A percentile compares a stretch with the other conserved stretches of the same genome.
Evolutionary conservation across 306 rosid species (phyloP).

Genomic region (Gillenia trifoliata): DNA sequence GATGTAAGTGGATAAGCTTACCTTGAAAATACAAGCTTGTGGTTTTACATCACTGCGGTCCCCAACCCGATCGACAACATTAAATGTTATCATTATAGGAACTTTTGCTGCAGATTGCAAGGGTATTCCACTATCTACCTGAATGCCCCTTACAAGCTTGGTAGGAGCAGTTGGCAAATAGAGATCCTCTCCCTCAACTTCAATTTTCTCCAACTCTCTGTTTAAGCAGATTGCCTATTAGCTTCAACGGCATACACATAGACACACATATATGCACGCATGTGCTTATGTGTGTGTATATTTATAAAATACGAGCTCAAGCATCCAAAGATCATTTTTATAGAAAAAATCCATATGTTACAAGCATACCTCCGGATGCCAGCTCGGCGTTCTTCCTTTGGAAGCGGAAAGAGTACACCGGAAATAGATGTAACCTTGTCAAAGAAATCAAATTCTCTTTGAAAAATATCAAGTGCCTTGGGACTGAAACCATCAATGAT

Average conservation of each 20-base stretch:
- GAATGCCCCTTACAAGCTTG: conserved; percentile 88
- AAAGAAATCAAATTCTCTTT: conserved; percentile 91
- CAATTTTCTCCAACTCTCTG: conserved; percentile 94
- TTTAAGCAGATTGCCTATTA: conserved; percentile 16
- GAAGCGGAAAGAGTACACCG: conserved; percentile 73
- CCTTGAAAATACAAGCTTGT: conserved; percentile 98
- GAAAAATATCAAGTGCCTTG: conserved; percentile 74
- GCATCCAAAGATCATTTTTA: not conserved
- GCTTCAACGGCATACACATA: conserved; percentile 3
- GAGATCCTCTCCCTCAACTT: conserved; percentile 79
- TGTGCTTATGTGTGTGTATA: not conserved
- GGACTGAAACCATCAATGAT: conserved; percentile 74
- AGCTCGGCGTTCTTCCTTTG: conserved; percentile 91
- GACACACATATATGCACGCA: not conserved
- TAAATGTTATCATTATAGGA: conserved; percentile 92
- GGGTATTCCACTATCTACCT: conserved; percentile 92
- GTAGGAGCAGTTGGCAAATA: conserved; percentile 87
- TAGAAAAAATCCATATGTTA: not conserved
- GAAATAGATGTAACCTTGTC: conserved; percentile 98
- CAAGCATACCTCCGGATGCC: conserved; percentile 67
- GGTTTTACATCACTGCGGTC: conserved; percentile 68
- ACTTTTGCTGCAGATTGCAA: conserved; percentile 98
- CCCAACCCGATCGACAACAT: conserved; percentile 77
- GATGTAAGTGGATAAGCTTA: conserved; percentile 20
- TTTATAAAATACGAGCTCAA: not conserved